A percentile compares a stretch with the other conserved stretches of the same genome.
These are phyloP conservation scores for Claviceps arundinis DNA, from an alignment of 2,329 filamentous ascomycete genomes.

Conservation along the genomic window DNA sequence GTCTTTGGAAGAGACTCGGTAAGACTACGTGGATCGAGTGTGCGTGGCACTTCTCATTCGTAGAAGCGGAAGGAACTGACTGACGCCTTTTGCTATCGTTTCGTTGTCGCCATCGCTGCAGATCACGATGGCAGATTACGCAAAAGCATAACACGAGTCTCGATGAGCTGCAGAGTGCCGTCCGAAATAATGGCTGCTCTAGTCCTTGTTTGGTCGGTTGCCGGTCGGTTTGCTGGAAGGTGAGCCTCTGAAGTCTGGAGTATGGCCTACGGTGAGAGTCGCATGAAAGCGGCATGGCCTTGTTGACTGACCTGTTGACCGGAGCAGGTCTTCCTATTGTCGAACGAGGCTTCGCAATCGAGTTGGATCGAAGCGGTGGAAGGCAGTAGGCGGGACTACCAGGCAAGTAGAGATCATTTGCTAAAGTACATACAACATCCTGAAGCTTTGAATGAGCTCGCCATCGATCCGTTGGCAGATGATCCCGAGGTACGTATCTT, in stretches of 20 bases:
- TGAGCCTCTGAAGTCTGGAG: slow-evolving; percentile 16
- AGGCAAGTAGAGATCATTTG: slow-evolving; percentile 57
- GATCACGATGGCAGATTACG: slow-evolving; percentile 55
- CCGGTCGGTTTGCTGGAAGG: slow-evolving; percentile 89
- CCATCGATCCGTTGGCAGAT: slow-evolving; percentile 74
- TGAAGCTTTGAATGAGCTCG: slow-evolving; percentile 57
- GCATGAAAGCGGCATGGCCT: not conserved
- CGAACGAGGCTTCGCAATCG: slow-evolving; percentile 48
- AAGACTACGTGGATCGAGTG: slow-evolving; percentile 9
- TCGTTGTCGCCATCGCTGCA: slow-evolving; percentile 17
- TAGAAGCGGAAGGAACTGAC: not conserved
- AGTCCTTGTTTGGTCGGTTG: slow-evolving; percentile 60
- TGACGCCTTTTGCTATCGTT: not conserved
- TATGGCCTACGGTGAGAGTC: not conserved
- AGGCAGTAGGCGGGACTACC: slow-evolving; percentile 62
- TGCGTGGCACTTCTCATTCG: not conserved
- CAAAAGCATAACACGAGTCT: slow-evolving; percentile 44
- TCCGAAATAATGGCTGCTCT: slow-evolving; percentile 42
- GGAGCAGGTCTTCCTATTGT: slow-evolving; percentile 63
- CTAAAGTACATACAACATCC: slow-evolving; percentile 75
- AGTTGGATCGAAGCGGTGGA: slow-evolving; percentile 57
- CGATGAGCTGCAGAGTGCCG: slow-evolving; percentile 48
- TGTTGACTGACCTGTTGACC: slow-evolving; percentile 7
- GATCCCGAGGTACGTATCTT: slow-evolving; percentile 42
- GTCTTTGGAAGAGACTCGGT: slow-evolving; percentile 25